Evolutionary conservation across 139 green algal genomes (phyloP).

Genomic region (Edaphochlamys debaryana): DNA sequence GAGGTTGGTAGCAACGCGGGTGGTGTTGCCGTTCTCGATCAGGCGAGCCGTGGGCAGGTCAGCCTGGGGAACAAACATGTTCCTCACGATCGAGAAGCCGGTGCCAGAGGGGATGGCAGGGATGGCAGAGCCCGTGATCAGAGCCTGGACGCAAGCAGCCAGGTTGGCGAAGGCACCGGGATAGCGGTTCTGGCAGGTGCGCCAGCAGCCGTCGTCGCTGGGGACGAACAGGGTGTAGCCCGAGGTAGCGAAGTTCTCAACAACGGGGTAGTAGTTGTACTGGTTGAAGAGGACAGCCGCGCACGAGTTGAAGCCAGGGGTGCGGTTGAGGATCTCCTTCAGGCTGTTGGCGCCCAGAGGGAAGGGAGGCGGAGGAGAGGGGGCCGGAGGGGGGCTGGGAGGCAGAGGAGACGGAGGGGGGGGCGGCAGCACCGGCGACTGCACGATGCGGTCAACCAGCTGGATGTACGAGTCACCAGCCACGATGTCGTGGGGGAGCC

Average conservation of each 20-base stretch:
- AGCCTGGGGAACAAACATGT: background rate
- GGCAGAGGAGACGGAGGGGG: constrained; percentile 28
- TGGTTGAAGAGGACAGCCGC: background rate
- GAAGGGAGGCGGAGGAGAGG: constrained; percentile 17
- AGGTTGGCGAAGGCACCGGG: no score
- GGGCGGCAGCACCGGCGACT: constrained; percentile 7
- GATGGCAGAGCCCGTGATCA: no score
- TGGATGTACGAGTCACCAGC: constrained; percentile 16
- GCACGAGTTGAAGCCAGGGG: background rate
- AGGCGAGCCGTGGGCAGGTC: background rate
- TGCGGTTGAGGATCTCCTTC: background rate
- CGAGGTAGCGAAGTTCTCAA: background rate
- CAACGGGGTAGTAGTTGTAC: constrained; percentile 9
- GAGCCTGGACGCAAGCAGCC: no score
- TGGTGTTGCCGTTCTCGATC: no score
- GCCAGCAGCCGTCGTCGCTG: constrained; percentile 3
- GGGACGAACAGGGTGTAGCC: constrained; percentile 35
- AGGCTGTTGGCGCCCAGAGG: no score
- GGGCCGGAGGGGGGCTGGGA: constrained; percentile 9
- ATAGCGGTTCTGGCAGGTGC: no score
- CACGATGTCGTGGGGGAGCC: constrained; percentile 12
- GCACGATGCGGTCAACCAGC: constrained; percentile 32
- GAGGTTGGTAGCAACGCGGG: no score
- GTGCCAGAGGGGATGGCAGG: background rate
- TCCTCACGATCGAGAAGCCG: background rate